Base-by-base conservation (phyloP, 495 filamentous ascomycete genomes). In the Wilcoxina mikolae region DNA sequence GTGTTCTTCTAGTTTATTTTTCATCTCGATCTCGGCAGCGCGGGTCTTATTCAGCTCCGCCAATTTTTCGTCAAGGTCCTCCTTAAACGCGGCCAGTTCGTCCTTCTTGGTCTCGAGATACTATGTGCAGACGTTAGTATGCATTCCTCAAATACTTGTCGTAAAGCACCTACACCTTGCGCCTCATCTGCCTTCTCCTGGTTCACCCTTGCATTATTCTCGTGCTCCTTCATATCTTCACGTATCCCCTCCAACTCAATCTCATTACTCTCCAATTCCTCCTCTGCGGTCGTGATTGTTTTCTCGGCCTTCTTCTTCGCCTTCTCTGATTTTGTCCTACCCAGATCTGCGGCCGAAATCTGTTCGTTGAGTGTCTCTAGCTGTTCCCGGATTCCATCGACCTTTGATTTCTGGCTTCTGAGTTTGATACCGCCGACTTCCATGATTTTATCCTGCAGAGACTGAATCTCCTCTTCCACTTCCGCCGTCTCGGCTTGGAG, bases 361-460 rank as follows among this genome's bases (percentile, higher is more conserved):
- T 85, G 78, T 56, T 95, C 88, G 51, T 80, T 79, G 27, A 93
- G 72, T 15, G 82, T 76, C 53, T 82, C 74, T 53, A 95, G 84
- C 65, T 94, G 85, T 65, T 90, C 85, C 66, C 88, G 91, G 48
- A 88, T 69, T 23, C 83, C 79, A 68, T 96, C 91, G n/a, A 98
- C 89, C 70, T 84, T 94, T 27, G 85, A 82, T 61, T 91, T 90
- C 65, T 96, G 90, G 23, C 81, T 77, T 43, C 91, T 80, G 9
- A 98, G 79, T 65, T 84, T 83, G 42, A 95, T 88, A 70, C 91
- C 91, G 56, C 91, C 91, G 52, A 93, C 81, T 69, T 95, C 83
- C 90, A 96, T 95, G 61, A 98, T 96, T 73, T 91, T 93, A 72
- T 85, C 82, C 67, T 96, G 89, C 18, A 98, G 74, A 1, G 71